phyloP scores from a whole-genome alignment of 192 early-diverging fungal species.

The Borealophlyctis nickersoniae region DNA sequence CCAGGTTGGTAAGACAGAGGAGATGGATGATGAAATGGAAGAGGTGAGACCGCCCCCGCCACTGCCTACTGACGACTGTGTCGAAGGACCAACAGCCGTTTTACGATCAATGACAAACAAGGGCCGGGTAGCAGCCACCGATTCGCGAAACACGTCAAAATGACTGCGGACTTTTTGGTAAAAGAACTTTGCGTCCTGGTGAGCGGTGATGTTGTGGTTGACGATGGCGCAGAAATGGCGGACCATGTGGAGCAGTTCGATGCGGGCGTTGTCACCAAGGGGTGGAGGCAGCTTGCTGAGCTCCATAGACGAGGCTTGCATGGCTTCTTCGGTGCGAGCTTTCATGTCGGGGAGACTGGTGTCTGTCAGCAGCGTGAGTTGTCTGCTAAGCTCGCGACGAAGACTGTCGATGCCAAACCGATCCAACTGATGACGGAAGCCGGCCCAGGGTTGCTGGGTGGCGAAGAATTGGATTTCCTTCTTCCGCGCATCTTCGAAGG shows the following conservation, averaged over 20 bases:
- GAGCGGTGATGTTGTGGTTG: conserved; percentile 41
- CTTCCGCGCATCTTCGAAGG: conserved; percentile 31
- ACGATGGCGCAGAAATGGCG: conserved; percentile 45
- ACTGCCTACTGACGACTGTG: no score
- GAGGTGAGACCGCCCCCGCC: conserved; percentile 13
- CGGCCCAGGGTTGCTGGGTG: conserved; percentile 30
- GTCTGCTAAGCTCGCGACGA: conserved; percentile 33
- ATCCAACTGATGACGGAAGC: conserved; percentile 32
- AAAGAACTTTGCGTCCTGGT: conserved; percentile 47
- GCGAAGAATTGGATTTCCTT: conserved; percentile 40
- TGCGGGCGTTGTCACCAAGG: conserved; percentile 37
- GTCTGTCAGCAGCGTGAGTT: conserved; percentile 38
- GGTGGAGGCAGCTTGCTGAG: conserved; percentile 37
- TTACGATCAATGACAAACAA: conserved; percentile 28
- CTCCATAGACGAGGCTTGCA: conserved; percentile 28
- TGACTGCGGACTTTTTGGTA: conserved; percentile 39
- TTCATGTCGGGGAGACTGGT: conserved; percentile 43
- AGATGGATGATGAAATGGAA: conserved; percentile 32
- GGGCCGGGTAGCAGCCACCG: conserved; percentile 29
- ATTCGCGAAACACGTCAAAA: conserved; percentile 37
- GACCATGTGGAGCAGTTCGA: conserved; percentile 45
- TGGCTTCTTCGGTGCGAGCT: conserved; percentile 33
- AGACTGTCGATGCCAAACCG: conserved; percentile 43
- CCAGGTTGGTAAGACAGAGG: conserved; percentile 18
- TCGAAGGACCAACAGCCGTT: conserved; percentile 6